Base-by-base conservation (phyloP, 2,329 filamentous ascomycete genomes). In the Leptographium radiaticola region DNA sequence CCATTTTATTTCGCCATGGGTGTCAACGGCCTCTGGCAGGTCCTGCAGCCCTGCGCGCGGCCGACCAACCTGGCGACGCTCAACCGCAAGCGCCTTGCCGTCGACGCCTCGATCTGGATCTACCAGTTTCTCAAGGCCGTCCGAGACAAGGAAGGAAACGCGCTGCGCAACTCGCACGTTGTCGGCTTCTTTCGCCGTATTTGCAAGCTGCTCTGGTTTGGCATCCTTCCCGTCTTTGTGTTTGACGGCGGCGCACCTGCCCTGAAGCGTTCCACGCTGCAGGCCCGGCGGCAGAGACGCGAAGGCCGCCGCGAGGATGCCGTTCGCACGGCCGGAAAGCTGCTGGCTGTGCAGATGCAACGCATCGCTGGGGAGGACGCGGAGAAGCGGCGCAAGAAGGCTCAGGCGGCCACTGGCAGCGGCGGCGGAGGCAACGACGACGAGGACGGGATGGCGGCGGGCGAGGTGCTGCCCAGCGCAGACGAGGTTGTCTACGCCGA, bases 101-200 rank as follows among this genome's bases (percentile, higher is more conserved):
- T 98, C 60, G 93, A 98, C 71, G 93, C 94, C 55, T 96, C 90
- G 13, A 98, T 98, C 66, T 98, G 93, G 93, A 97, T 98, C 62
- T 98, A 98, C 75, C 93, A 98, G 66, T 98, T 98, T 65, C 81
- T 98, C 62, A 98, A 98, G 72, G 93, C 94, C 11, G 93, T 98
- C 12, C 90, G 93, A 62, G 93, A 98, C 71, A 96, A 97, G 65
- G 93, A 98, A 70, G 93, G 93, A 53, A 95, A 98, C 65, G 93
- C 93, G 1, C 76, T 98, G 52, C 88, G 90, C 59, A 98, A 96
- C 71, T 91, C 88, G 34, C 93, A 98, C 65, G 81, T 98, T 39
- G 88, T 98, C 45, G 93, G 94, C 42, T 98, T 98, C 79, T 98
- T 98, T 71, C 87, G 93, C 51, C 84, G 93, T 57, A 95, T 98